Conservation (phyloP, 2,329 filamentous ascomycete species). For the Chaetomiaceae sp. region DNA sequence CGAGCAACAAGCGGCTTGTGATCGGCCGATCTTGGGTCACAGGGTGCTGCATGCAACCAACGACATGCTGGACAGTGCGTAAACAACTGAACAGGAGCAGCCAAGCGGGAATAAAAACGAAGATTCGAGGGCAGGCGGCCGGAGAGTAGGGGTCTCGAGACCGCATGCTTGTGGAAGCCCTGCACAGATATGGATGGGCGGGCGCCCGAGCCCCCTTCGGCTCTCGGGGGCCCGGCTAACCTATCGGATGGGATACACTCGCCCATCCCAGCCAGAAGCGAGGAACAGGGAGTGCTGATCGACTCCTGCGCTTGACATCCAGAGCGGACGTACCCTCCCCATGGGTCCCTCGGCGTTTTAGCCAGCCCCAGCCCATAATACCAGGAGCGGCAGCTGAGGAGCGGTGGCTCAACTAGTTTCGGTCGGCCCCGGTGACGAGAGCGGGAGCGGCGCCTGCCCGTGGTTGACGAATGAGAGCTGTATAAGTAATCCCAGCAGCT, state of each 20-base stretch:
- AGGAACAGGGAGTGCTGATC: constrained; percentile 4
- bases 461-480: background rate
- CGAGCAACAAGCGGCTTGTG: no score
- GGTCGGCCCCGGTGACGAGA: background rate
- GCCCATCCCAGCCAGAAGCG: background rate
- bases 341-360: background rate
- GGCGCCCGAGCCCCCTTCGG: no score
- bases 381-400: constrained; percentile 1
- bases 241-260: background rate
- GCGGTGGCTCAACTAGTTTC: constrained; percentile 1
- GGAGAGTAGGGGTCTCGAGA: no score
- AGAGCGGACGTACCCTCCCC: background rate
- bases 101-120: no score
- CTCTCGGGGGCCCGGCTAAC: background rate
- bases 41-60: no score
- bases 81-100: no score
- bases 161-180: no score
- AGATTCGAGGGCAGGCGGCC: no score
- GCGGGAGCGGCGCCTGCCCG: background rate
- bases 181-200: no score
- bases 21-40: no score
- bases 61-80: no score
- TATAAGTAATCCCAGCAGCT: constrained; percentile 3
- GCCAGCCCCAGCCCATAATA: background rate
- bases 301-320: background rate